A percentile compares a stretch with the other conserved stretches of the same genome.
These are phyloP conservation scores for Platanthera zijinensis DNA, from an alignment of 106 monocot species.

Conservation along the genomic window DNA sequence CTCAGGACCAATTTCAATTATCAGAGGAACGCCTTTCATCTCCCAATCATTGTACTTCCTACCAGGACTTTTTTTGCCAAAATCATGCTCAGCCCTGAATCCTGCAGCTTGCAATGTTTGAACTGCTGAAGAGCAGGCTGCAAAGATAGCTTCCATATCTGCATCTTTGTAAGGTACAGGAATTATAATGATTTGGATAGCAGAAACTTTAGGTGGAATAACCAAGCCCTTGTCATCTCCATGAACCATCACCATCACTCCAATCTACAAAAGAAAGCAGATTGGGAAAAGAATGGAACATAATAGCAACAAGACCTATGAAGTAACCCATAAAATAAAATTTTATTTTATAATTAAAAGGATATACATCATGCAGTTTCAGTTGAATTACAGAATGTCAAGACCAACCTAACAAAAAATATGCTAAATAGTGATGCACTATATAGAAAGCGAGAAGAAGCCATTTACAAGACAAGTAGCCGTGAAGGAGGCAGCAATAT, in stretches of 20 bases:
- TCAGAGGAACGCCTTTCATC: constrained; percentile 87
- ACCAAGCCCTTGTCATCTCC: constrained; percentile 96
- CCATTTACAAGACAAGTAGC: too few species aligned
- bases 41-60: constrained; percentile 99
- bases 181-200: constrained; percentile 68
- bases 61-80: constrained; percentile 89
- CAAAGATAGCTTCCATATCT: constrained; percentile 59
- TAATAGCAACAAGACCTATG: background rate
- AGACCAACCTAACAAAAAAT: too few species aligned
- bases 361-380: too few species aligned
- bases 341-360: too few species aligned
- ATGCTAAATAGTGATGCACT: too few species aligned
- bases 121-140: constrained; percentile 61
- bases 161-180: constrained; percentile 94
- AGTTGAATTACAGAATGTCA: too few species aligned
- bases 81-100: constrained; percentile 64
- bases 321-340: background rate
- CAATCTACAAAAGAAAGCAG: constrained; percentile 44
- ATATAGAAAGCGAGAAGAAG: too few species aligned
- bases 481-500: too few species aligned
- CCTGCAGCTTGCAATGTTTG: constrained; percentile 45
- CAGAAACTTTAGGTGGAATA: constrained; percentile 81
- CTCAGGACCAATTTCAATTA: constrained; percentile 27
- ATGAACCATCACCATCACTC: constrained; percentile 98
- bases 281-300: background rate